Base-by-base conservation (phyloP, 139 green algal genomes). In the Picochlorum sp. region DNA sequence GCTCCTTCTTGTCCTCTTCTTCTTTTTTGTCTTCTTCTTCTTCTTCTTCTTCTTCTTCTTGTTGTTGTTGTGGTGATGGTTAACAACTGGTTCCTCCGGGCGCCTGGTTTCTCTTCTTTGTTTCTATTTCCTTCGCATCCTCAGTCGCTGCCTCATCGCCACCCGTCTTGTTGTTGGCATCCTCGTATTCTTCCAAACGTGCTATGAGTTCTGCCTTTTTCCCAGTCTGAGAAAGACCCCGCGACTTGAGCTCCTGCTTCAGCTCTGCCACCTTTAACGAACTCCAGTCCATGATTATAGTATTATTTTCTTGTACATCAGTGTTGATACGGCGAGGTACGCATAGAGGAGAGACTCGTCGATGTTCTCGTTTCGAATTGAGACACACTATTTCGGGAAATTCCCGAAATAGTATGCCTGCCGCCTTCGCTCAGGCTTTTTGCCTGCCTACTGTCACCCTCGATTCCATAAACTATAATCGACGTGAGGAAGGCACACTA, bases 171-270 rank as follows among this genome's bases (percentile, higher is more conserved):
- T 75, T 71, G 32, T 68, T 47, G 13, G 71, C 62, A 15, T 65
- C 52, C 8, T 77, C 21, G 26, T 50, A 55, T 21, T 65, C 65
- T 23, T 68, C 24, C n/a, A 85, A 60, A n/a, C 76, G 62, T 13
- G 61, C 72, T 23, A 55, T 54, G 6, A 85, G 61, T 57, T 80
- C 78, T 24, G 67, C 65, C 30, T 85, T 85, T 49, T 77, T 73
- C 45, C 78, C 78, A 18, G 54, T 18, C 9, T 76, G 57, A 4
- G 65, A 21, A 23, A 74, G 65, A 0, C 56, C 71, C 7, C 78
- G 67, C 45, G 75, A 76, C 49, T 74, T 83, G 23, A 76, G 59
- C 50, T 85, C 78, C n/a, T 80, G 72, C 38, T 83, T 85, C 7
- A 85, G 62, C 5, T 85, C 68, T 2, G 61, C 68, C 5, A 78